Percentiles rank a stretch among this genome's conserved stretches.
Conservation (phyloP, 768 basidiomycete species). For the Collybia sp. region DNA sequence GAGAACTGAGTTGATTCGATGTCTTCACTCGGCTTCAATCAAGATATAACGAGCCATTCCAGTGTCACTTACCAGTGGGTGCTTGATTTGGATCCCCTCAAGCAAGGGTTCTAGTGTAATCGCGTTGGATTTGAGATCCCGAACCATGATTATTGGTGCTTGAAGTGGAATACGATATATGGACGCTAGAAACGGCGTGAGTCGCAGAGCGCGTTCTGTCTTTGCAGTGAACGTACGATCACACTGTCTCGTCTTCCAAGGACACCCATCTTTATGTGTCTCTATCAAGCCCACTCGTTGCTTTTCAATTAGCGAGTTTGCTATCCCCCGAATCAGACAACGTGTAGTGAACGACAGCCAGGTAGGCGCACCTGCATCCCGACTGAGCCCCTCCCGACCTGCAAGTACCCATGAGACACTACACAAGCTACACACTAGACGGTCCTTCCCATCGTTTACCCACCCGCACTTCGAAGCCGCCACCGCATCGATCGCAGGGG, state of each 20-base stretch:
- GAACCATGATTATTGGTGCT: conserved; percentile 57
- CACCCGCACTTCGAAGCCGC: conserved; percentile 81
- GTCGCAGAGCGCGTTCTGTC: not conserved
- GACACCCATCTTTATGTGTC: conserved; percentile 77
- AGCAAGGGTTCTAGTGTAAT: conserved; percentile 46
- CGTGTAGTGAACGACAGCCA: no score
- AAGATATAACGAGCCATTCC: conserved; percentile 1
- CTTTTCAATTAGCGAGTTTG: conserved; percentile 67
- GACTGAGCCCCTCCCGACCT: conserved; percentile 63
- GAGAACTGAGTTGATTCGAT: conserved; percentile 46
- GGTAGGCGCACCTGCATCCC: conserved; percentile 60
- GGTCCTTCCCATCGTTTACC: conserved; percentile 79
- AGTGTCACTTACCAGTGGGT: conserved; percentile 58
- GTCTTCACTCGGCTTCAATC: conserved; percentile 34
- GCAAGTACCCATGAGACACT: conserved; percentile 70
- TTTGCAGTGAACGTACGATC: conserved; percentile 47
- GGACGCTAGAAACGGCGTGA: conserved; percentile 34
- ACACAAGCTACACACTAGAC: conserved; percentile 71
- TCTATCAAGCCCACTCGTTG: conserved; percentile 62
- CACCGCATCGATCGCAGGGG: conserved; percentile 67
- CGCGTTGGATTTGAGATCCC: conserved; percentile 56
- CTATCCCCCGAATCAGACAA: conserved; percentile 28
- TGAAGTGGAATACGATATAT: conserved; percentile 75
- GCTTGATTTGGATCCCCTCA: conserved; percentile 53
- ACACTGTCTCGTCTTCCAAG: conserved; percentile 80